Conservation (phyloP, 805 yeast genomes). For the Blastobotrys muscicola region DNA sequence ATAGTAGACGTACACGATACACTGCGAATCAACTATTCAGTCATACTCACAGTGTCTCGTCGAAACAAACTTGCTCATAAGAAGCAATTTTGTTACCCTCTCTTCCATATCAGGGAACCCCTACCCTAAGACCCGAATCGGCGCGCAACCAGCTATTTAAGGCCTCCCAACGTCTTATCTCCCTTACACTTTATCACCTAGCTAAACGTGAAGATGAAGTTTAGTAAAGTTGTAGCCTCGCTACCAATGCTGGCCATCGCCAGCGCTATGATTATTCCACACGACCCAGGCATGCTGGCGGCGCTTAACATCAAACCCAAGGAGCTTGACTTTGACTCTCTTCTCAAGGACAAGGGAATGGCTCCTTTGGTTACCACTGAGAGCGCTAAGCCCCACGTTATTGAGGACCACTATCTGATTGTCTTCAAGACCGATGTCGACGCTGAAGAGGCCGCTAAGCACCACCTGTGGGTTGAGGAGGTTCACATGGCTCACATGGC, state of each 20-base stretch:
- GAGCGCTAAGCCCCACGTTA: constrained; percentile 25
- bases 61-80: not conserved
- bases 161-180: not conserved
- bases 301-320: constrained; percentile 23
- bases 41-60: not conserved
- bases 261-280: constrained; percentile 56
- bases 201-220: constrained; percentile 14
- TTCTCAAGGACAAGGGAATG: constrained; percentile 16
- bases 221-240: constrained; percentile 13
- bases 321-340: constrained; percentile 14
- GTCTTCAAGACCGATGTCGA: constrained; percentile 64
- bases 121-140: not conserved
- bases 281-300: constrained; percentile 34
- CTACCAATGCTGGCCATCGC: constrained; percentile 29
- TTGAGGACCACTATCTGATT: constrained; percentile 51
- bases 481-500: constrained; percentile 20
- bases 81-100: not conserved
- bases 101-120: not conserved
- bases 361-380: constrained; percentile 43
- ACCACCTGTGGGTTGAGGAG: constrained; percentile 54
- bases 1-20: too few relatives aligned
- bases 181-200: not conserved
- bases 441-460: constrained; percentile 48
- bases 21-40: too few relatives aligned
- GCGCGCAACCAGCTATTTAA: not conserved